Evolutionary conservation across 495 filamentous ascomycete genomes (phyloP).

Genomic region (Penicillium taxi): DNA sequence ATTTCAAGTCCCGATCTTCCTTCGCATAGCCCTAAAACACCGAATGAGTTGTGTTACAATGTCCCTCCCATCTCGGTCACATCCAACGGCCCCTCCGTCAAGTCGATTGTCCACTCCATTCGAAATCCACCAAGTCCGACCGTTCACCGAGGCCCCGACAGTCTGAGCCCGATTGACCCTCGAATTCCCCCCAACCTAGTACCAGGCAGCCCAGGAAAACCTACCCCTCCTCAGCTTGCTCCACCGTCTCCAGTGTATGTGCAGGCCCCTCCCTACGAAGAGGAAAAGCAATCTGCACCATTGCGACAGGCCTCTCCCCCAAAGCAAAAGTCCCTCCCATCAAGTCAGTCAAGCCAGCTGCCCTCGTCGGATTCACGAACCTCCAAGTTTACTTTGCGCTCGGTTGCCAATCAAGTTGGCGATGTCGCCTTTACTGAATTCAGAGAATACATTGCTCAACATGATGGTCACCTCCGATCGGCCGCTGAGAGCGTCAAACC

Average conservation of each 20-base stretch:
- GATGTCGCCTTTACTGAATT: slow-evolving; percentile 65
- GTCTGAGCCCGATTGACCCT: slow-evolving; percentile 19
- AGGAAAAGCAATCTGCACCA: slow-evolving; percentile 6
- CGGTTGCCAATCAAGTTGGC: slow-evolving; percentile 37
- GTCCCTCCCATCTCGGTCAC: slow-evolving; percentile 22
- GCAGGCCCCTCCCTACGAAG: slow-evolving; percentile 2
- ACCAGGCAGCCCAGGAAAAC: slow-evolving; percentile 14
- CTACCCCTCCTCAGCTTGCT: slow-evolving; percentile 6
- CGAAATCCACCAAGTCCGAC: slow-evolving; percentile 16
- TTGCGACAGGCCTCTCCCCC: not conserved
- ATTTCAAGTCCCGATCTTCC: slow-evolving; percentile 8
- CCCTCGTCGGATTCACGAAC: slow-evolving; percentile 23
- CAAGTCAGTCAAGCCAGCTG: slow-evolving; percentile 18
- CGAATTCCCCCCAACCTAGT: slow-evolving; percentile 17
- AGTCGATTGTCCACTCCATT: slow-evolving; percentile 22
- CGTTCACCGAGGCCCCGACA: slow-evolving; percentile 5
- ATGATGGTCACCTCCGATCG: slow-evolving; percentile 58
- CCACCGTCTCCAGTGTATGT: not conserved
- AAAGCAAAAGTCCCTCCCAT: slow-evolving; percentile 5
- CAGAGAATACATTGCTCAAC: slow-evolving; percentile 53
- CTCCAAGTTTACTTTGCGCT: slow-evolving; percentile 34
- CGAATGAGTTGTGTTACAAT: slow-evolving; percentile 19
- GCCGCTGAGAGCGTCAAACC: slow-evolving; percentile 65
- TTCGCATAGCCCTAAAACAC: slow-evolving; percentile 21
- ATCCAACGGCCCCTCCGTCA: slow-evolving; percentile 18